Base-by-base conservation (phyloP, 768 basidiomycete genomes). In the Termitomyces eurrhizus region DNA sequence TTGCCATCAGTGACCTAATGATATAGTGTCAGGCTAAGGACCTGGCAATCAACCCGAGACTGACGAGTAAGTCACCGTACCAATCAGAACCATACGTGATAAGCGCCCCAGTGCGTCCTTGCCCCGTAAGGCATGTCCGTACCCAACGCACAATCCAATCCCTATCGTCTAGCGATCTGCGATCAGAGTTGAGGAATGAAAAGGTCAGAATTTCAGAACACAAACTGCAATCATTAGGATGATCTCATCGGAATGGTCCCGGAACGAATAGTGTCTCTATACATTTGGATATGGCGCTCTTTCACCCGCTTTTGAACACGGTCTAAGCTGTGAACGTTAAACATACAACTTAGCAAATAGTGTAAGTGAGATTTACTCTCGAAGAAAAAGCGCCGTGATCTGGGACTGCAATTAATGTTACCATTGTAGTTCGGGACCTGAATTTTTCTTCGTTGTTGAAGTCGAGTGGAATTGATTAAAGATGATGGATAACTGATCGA, bases 231-330 rank as follows among this genome's bases (percentile, higher is more conserved):
- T 88, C 84, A 83, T 83, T 60, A 49, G 44, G 58, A n/a, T 14
- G 52, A 57, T 29, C 26, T 24, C 41, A 37, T 55, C 3, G 44
- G 9, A 18, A n/a, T 37, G 62, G 26, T n/a, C 36, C 29, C 39
- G 48, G 24, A 45, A 42, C 26, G 44, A 42, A 26, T 18, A 26
- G 21, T 24, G 52, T 50, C 39, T 58, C 73, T 81, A 56, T 67
- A 86, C 89, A 91, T 91, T 69, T 90, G 89, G 11, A 89, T 85
- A 82, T 90, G 89, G 35, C 89, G 83, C 72, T 90, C 87, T 73
- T 88, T 84, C 39, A 91, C 79, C 41, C 82, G 81, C 33, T 89
- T 82, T 66, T 91, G 89, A 7, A 92, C 88, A 35, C 77, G 79
- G 67, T 91, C 90, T 52, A 86, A 74, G 68, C 88, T 85, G 58